phyloP scores from a whole-genome alignment of 2,329 filamentous ascomycete species.

The Trichoderma gracile region DNA sequence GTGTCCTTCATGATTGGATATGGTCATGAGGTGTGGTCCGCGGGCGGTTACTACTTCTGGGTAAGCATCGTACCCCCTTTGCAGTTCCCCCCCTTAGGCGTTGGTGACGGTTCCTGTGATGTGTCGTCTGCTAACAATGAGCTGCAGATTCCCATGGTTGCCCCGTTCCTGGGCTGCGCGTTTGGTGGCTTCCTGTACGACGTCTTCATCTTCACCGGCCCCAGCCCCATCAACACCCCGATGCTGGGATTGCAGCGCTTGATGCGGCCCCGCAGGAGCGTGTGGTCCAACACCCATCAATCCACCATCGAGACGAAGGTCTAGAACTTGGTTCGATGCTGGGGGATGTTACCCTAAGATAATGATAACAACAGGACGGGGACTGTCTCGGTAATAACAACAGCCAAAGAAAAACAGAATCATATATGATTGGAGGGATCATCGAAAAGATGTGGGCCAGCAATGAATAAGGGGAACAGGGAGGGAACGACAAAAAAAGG shows the following conservation, averaged over 20 bases:
- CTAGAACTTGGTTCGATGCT: conserved; percentile 4
- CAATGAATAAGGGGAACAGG: neutral
- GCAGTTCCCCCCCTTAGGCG: conserved; percentile 16
- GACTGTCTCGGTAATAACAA: conserved; percentile 16
- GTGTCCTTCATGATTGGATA: conserved; percentile 70
- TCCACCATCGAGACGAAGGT: conserved; percentile 28
- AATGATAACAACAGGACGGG: conserved; percentile 17
- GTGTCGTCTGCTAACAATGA: conserved; percentile 19
- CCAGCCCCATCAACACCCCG: conserved; percentile 69
- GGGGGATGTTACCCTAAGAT: neutral
- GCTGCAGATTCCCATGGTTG: conserved; percentile 68
- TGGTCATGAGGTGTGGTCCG: conserved; percentile 64
- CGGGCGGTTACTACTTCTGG: conserved; percentile 73
- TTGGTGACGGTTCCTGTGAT: neutral
- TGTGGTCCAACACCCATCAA: conserved; percentile 42
- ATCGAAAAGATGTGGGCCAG: neutral
- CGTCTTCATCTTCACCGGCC: conserved; percentile 66
- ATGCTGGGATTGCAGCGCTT: conserved; percentile 63
- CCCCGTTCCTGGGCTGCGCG: conserved; percentile 64
- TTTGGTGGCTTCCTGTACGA: conserved; percentile 70
- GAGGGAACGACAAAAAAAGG: neutral
- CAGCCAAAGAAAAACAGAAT: neutral
- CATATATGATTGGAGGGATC: neutral
- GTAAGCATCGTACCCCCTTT: conserved; percentile 41
- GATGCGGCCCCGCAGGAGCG: conserved; percentile 37